Evolutionary conservation across 1,284 basidiomycete genomes (phyloP).

Genomic region (Macrocybe sp.): DNA sequence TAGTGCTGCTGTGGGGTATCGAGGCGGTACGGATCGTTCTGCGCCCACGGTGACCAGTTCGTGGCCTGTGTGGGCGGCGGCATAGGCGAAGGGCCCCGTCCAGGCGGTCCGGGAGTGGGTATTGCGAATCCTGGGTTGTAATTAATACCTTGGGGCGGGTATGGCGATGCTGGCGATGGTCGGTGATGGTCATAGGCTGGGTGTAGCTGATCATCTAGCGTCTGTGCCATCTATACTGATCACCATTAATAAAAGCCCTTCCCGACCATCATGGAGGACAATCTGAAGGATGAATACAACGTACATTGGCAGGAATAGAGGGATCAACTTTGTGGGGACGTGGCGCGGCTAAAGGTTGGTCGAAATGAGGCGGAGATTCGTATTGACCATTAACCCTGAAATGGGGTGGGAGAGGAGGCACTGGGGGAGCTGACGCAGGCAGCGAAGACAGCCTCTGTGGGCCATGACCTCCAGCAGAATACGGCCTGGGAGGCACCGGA

Average conservation of each 20-base stretch:
- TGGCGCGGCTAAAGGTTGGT: constrained; percentile 60
- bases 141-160: constrained; percentile 18
- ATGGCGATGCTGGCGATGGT: constrained; percentile 17
- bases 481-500: too few relatives aligned
- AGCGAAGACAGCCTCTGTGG: too few relatives aligned
- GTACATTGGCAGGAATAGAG: constrained; percentile 57
- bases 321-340: constrained; percentile 62
- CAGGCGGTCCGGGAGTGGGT: constrained; percentile 10
- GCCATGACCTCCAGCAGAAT: too few relatives aligned
- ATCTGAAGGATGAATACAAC: constrained; percentile 18
- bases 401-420: constrained; percentile 20
- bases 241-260: neutral
- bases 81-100: constrained; percentile 13
- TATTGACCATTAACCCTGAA: constrained; percentile 7
- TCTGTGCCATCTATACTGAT: constrained; percentile 53
- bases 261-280: constrained; percentile 3
- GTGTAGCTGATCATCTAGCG: constrained; percentile 42
- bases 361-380: constrained; percentile 44
- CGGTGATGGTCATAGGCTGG: neutral
- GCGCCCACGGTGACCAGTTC: constrained; percentile 25
- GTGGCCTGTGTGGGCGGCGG: constrained; percentile 18
- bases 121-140: constrained; percentile 22
- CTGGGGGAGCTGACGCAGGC: constrained; percentile 11
- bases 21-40: constrained; percentile 4
- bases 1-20: neutral